Evolutionary conservation across 2,329 filamentous ascomycete genomes (phyloP), one percentile per base, ranked within the genome.

Genomic region (Monosporascus sp.): DNA sequence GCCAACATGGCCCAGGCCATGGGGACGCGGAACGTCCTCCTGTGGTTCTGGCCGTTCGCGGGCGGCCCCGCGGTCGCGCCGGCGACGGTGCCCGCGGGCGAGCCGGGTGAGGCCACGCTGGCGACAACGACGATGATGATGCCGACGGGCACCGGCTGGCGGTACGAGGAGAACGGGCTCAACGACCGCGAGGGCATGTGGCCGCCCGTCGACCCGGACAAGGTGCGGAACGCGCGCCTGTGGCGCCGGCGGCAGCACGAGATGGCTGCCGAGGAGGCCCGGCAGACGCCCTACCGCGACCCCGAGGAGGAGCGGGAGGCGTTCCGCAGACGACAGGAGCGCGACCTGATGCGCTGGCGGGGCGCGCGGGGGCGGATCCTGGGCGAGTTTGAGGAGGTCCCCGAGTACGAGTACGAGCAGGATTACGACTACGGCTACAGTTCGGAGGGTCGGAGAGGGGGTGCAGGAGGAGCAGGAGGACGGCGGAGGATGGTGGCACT

Each of bases 101-200:
- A 45, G 49, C 53, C 3, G 18, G 25, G 7, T n/a, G 18, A 8
- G 43, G 48, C 27, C 38, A 48, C 35, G 14, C 48, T n/a, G n/a
- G n/a, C 27, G 15, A 51, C 39, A 15, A 50, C 65, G 15, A 48
- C 39, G 31, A 52, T 49, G 36, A 60, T 54, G 39, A 49, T 37
- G 39, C 9, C 52, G 37, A 18, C 18, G 22, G 78, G 74, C 3
- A 55, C 62, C 0, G 80, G 82, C 54, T 81, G 87, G 83, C 67
- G 71, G 6, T 92, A 86, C 73, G 81, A 86, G 57, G 86, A 87
- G 59, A 94, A 94, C 70, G 89, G 84, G 1, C 88, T 92, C 67
- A 90, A 94, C 70, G 80, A 84, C 58, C 70, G 70, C 50, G 67
- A 73, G 41, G 78, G 77, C 50, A 75, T 81, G 65, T 88, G 85